phyloP scores from a whole-genome alignment of 192 early-diverging fungal species.

The Mortierella claussenii region DNA sequence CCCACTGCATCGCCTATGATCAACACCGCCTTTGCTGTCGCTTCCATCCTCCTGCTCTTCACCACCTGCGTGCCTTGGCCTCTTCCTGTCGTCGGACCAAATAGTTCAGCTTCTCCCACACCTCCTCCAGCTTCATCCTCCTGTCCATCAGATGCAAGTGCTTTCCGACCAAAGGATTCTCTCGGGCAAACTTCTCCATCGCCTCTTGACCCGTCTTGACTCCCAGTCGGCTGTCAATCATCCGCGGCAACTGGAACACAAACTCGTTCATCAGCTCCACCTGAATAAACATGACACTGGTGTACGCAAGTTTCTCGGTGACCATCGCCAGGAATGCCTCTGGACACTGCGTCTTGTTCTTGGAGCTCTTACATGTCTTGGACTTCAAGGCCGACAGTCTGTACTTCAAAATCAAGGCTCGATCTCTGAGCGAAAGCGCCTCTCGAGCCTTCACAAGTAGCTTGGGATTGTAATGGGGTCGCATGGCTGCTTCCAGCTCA shows the following conservation, averaged over 20 bases:
- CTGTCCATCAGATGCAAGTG: constrained; percentile 91
- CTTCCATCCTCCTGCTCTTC: not conserved
- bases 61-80: constrained; percentile 54
- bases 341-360: constrained; percentile 93
- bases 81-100: constrained; percentile 65
- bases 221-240: constrained; percentile 92
- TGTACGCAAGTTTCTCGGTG: constrained; percentile 94
- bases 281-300: constrained; percentile 97
- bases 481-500: constrained; percentile 63
- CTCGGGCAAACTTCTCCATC: constrained; percentile 87
- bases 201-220: constrained; percentile 85
- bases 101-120: constrained; percentile 76
- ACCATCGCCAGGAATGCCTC: constrained; percentile 93
- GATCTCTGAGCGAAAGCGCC: constrained; percentile 81
- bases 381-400: constrained; percentile 85
- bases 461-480: constrained; percentile 76
- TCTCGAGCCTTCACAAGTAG: constrained; percentile 83
- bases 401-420: constrained; percentile 78
- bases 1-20: not conserved
- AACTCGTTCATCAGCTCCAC: constrained; percentile 98
- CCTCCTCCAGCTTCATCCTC: constrained; percentile 84
- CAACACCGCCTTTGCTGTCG: not conserved
- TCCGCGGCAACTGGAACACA: constrained; percentile 96
- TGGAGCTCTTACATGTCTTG: constrained; percentile 81
- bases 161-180: constrained; percentile 86